Base-by-base conservation (phyloP, 2,329 filamentous ascomycete species). In the Trichoderma sp. region DNA sequence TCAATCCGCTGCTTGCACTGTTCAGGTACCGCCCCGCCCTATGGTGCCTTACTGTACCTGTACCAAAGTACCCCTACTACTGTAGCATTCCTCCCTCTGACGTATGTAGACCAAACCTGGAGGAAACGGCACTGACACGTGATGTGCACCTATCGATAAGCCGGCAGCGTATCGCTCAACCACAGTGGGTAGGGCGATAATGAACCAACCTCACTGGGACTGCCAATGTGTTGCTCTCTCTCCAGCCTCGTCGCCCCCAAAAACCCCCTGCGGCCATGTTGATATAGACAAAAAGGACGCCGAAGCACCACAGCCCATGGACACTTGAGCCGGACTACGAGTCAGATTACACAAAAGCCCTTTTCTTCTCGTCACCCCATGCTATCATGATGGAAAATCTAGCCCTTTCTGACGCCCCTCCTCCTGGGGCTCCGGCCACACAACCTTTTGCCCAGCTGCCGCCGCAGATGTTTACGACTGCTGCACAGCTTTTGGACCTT, bases 401-500 rank as follows among this genome's bases (percentile, higher is more conserved):
- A 70, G 80, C 77, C 71, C 80, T 86, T 72, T 79, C 83, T 72
- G 84, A 86, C 72, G 76, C 78, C 71, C 79, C 82, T 75, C 81
- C 79, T 69, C 79, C 78, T 67, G 79, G 78, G 71, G 78, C 77
- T 68, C 69, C 72, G 70, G 68, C 71, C 27, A 82, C 80, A 34
- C 86, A 87, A 59, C 79, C 82, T 66, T 82, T 83, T 57, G 80
- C 84, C 71, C 91, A 92, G 80, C 83, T 94, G 45, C 92, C 92
- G 15, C 94, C 94, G 69, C 94, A 99, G 83, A 97, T 98, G 91
- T 99, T 99, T 82, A 97, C 95, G 19, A 99, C 95, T 35, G 95
- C 95, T 35, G 94, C 95, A 65, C 95, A 98, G 83, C 84, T 99
- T 68, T 84, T 99, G 68, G 95, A 99, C 78, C 86, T 99, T 75